A percentile compares a stretch with the other conserved stretches of the same genome.
Evolutionary conservation across 176 grass and related monocot species (phyloP).

Genomic region (Oryza glumipatula): DNA sequence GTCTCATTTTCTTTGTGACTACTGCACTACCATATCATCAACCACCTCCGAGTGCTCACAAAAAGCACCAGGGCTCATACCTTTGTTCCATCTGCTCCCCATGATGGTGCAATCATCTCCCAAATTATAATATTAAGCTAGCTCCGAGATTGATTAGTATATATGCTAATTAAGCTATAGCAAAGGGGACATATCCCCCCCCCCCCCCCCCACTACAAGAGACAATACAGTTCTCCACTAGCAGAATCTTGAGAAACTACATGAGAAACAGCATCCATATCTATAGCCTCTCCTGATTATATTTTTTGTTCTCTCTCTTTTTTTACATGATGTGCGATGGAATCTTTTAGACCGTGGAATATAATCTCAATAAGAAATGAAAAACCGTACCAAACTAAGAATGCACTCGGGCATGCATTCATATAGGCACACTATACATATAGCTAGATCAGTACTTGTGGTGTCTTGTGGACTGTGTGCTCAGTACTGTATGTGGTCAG

Average conservation of each 20-base stretch:
- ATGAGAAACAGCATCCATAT: constrained; percentile 32
- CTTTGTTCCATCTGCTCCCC: constrained; percentile 87
- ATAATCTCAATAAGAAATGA: background rate
- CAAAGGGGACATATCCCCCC: constrained; percentile 41
- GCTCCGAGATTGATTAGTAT: constrained; percentile 30
- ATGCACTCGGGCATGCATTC: background rate
- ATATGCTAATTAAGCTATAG: constrained; percentile 35
- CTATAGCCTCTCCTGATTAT: background rate
- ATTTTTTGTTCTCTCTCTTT: background rate
- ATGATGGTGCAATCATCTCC: constrained; percentile 75
- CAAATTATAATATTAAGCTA: constrained; percentile 39
- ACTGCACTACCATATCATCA: constrained; percentile 62
- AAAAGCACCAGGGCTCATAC: constrained; percentile 72
- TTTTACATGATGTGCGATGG: background rate
- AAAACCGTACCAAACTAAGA: background rate
- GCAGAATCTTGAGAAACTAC: constrained; percentile 43
- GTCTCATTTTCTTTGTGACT: constrained; percentile 56
- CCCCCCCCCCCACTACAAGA: constrained; percentile 26
- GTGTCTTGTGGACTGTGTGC: background rate
- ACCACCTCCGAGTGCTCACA: constrained; percentile 75
- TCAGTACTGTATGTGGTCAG: background rate
- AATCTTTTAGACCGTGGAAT: background rate
- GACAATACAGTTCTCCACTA: constrained; percentile 13
- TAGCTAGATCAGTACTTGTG: background rate
- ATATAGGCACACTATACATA: background rate